phyloP scores from a whole-genome alignment of 2,329 filamentous ascomycete species.

The Periglandula ipomoeae region DNA sequence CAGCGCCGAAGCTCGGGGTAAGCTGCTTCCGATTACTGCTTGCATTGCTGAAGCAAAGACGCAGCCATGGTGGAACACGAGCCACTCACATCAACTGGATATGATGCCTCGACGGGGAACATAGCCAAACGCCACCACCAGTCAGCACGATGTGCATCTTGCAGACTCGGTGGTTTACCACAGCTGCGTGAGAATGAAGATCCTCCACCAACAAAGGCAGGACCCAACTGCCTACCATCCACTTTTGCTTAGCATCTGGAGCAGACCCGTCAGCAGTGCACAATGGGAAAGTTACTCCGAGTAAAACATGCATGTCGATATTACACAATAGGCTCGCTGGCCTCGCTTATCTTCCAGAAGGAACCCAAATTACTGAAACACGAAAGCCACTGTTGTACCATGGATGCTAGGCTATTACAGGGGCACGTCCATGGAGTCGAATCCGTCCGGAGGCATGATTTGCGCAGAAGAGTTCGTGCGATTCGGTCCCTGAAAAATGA shows the following conservation, averaged over 20 bases:
- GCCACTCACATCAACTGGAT: no score
- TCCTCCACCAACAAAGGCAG: neutral
- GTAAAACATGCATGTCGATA: neutral
- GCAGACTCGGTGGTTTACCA: neutral
- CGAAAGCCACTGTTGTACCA: neutral
- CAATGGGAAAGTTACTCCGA: neutral
- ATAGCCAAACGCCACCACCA: neutral
- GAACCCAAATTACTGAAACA: constrained; percentile 2
- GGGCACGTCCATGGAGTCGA: neutral
- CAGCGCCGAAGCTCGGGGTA: no score
- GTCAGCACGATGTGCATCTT: neutral
- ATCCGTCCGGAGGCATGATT: neutral
- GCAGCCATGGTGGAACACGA: no score
- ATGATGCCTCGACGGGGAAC: neutral
- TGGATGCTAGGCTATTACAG: neutral
- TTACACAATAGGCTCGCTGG: neutral
- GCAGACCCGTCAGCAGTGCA: neutral
- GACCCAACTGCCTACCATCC: neutral
- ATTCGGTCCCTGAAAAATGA: neutral
- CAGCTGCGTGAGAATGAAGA: neutral
- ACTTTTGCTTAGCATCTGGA: neutral
- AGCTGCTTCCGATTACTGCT: no score
- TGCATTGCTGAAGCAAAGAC: no score
- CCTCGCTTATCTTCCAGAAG: constrained; percentile 2
- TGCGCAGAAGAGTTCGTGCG: no score